These are phyloP conservation scores for Theobroma grandiflorum DNA, from an alignment of 441 rosid species.

Conservation along the genomic window DNA sequence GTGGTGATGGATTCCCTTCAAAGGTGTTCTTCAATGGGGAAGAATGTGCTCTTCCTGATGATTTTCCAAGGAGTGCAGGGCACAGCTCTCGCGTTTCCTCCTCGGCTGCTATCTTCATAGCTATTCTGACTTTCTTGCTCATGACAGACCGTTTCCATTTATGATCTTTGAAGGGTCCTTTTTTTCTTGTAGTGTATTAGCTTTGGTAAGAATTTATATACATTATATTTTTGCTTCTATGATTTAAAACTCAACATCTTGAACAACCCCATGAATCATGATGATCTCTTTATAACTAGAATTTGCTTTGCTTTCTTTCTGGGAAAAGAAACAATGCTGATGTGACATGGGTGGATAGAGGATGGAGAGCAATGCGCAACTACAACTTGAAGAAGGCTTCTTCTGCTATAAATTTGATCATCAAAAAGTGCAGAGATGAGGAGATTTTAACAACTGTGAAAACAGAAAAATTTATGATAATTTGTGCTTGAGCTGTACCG, in stretches of 20 bases:
- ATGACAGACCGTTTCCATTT: constrained; percentile 39
- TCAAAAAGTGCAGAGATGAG: not conserved
- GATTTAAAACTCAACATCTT: not conserved
- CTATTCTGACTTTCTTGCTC: constrained; percentile 40
- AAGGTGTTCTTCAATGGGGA: constrained; percentile 84
- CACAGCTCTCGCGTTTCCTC: constrained; percentile 32
- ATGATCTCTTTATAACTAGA: not conserved
- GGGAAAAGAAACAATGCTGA: not conserved
- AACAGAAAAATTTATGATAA: not conserved
- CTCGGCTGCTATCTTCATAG: constrained; percentile 30
- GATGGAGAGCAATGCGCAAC: not conserved
- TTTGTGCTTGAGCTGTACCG: no score
- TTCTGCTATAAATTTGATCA: constrained; percentile 1
- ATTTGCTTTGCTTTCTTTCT: not conserved
- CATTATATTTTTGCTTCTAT: not conserved
- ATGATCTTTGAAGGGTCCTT: not conserved
- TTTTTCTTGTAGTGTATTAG: constrained; percentile 21
- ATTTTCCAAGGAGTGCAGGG: constrained; percentile 53
- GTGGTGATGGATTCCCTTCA: constrained; percentile 81
- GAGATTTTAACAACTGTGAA: not conserved
- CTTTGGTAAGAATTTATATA: not conserved
- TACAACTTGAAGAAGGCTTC: constrained; percentile 3
- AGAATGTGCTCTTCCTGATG: constrained; percentile 83
- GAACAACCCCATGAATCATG: not conserved
- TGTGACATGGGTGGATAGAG: not conserved